Evolutionary conservation across 371 early-diverging fungal species (phyloP).

Genomic region (Zychaea mexicana): DNA sequence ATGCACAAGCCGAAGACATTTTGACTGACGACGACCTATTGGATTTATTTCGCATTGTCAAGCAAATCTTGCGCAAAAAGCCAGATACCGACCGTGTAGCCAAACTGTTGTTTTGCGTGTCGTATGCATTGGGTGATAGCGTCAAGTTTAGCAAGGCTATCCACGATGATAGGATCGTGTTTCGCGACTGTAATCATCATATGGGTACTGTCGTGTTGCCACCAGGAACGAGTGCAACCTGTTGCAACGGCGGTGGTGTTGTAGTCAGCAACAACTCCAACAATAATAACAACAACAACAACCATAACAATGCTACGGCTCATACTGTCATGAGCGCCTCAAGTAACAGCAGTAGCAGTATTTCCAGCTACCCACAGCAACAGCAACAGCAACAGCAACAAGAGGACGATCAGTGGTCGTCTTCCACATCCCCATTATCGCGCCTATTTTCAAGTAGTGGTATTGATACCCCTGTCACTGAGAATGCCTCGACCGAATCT

Average conservation of each 20-base stretch:
- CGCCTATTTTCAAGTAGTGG: neutral
- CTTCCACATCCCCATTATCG: constrained; percentile 1
- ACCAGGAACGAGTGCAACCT: constrained; percentile 6
- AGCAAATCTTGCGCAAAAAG: constrained; percentile 40
- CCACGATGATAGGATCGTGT: constrained; percentile 36
- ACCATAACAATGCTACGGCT: neutral
- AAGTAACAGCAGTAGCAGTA: no score
- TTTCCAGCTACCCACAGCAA: neutral
- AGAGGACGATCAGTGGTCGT: neutral
- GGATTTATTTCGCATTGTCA: constrained; percentile 46
- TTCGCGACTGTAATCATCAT: constrained; percentile 21
- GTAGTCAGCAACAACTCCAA: no score
- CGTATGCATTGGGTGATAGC: constrained; percentile 44
- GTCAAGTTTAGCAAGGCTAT: constrained; percentile 39
- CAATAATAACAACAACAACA: no score
- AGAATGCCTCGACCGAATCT: neutral
- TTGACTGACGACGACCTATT: constrained; percentile 47
- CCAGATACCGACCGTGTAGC: constrained; percentile 42
- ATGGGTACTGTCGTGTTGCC: constrained; percentile 1
- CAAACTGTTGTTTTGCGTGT: constrained; percentile 47
- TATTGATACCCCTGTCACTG: neutral
- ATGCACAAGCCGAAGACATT: constrained; percentile 50
- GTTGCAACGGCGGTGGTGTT: no score
- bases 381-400: neutral
- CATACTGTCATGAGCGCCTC: neutral